A percentile compares a stretch with the other conserved stretches of the same genome.
Conservation (phyloP, 129 eudicot species). For the Tanacetum coccineum region DNA sequence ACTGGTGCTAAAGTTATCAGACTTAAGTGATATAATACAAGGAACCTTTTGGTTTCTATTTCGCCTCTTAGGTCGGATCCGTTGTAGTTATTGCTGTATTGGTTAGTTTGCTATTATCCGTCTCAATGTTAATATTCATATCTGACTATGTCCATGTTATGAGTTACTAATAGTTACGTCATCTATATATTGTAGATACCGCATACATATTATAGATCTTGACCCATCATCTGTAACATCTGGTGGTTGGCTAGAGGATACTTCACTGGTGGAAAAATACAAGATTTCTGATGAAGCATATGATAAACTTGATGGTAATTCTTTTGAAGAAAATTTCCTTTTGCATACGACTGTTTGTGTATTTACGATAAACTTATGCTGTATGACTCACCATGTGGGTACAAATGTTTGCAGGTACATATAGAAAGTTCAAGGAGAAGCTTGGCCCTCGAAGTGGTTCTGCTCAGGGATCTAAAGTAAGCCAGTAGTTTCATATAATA, state of each 20-base stretch:
- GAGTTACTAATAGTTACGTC: background rate
- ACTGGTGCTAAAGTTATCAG: constrained; percentile 56
- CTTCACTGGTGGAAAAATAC: constrained; percentile 95
- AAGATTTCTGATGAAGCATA: constrained; percentile 87
- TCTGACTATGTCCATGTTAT: background rate
- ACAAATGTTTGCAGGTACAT: constrained; percentile 61
- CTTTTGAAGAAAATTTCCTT: background rate
- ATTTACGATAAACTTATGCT: constrained; percentile 5
- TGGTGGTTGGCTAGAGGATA: constrained; percentile 98
- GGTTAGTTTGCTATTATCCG: constrained; percentile 35
- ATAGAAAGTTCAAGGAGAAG: constrained; percentile 80
- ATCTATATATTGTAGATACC: constrained; percentile 47
- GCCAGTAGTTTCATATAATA: constrained; percentile 7
- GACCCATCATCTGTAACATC: constrained; percentile 97
- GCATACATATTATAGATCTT: constrained; percentile 85
- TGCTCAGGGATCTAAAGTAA: constrained; percentile 53
- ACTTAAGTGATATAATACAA: constrained; percentile 48
- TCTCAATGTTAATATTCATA: background rate
- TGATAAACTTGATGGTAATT: constrained; percentile 82
- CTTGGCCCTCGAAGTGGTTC: constrained; percentile 52
- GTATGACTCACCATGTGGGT: constrained; percentile 1
- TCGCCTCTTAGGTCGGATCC: constrained; percentile 87
- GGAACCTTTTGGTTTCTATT: constrained; percentile 76
- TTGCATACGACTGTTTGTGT: background rate
- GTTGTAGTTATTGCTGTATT: too few relatives aligned